Evolutionary conservation across 345 rosid genomes (phyloP).

Genomic region (Sisymbrium irio): DNA sequence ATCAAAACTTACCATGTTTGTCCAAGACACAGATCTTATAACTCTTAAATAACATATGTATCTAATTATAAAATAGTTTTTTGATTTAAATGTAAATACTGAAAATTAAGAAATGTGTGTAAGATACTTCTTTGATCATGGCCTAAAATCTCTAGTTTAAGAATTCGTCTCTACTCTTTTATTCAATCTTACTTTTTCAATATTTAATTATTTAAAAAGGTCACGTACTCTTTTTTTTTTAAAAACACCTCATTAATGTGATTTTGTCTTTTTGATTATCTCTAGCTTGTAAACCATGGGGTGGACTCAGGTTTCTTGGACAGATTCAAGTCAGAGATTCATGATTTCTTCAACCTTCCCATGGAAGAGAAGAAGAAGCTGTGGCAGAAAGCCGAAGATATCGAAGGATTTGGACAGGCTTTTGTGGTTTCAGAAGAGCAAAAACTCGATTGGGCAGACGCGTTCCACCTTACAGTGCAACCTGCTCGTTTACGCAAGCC

Average conservation of each 20-base stretch:
- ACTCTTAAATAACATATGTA: too few species aligned
- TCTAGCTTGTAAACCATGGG: conserved; percentile 34
- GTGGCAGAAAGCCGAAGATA: conserved; percentile 13
- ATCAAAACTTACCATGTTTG: too few species aligned
- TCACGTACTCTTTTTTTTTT: too few species aligned
- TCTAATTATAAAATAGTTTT: too few species aligned
- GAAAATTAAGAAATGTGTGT: too few species aligned
- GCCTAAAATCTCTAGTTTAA: too few species aligned
- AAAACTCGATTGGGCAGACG: conserved; percentile 34
- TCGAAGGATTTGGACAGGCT: conserved; percentile 33
- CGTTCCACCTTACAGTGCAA: conserved; percentile 19
- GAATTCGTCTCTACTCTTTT: too few species aligned
- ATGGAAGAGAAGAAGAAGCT: conserved; percentile 33
- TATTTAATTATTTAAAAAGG: too few species aligned
- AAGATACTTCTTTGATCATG: too few species aligned
- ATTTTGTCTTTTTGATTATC: neutral
- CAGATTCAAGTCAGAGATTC: conserved; percentile 26
- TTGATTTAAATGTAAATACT: too few species aligned
- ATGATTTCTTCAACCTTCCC: conserved; percentile 29
- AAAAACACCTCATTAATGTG: neutral
- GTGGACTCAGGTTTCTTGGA: conserved; percentile 18
- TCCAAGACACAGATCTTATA: too few species aligned
- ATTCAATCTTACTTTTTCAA: too few species aligned
- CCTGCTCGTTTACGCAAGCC: conserved; percentile 22
- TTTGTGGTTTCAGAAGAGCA: conserved; percentile 29